These are phyloP conservation scores for Talaromyces borbonicus DNA, from an alignment of 495 filamentous ascomycete genomes.

Conservation along the genomic window DNA sequence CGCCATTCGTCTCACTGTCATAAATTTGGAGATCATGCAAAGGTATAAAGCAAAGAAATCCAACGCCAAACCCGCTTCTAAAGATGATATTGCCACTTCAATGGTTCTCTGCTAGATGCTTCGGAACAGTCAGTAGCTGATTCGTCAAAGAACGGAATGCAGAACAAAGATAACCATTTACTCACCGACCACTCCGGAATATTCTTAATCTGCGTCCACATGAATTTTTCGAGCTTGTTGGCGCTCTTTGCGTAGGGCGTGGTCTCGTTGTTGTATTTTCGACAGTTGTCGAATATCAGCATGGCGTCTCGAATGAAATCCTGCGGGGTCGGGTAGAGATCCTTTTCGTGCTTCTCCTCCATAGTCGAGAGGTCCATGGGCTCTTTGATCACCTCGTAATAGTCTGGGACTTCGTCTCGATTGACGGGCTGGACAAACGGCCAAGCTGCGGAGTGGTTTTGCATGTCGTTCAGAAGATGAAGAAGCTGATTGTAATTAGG, in stretches of 20 bases:
- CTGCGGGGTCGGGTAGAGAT: slow-evolving; percentile 82
- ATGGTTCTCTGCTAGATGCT: slow-evolving; percentile 42
- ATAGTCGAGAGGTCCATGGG: slow-evolving; percentile 96
- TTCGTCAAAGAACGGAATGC: not conserved
- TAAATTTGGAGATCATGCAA: not conserved
- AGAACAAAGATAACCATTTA: slow-evolving; percentile 12
- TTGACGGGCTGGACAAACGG: slow-evolving; percentile 93
- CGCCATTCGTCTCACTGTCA: not conserved
- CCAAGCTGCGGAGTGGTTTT: slow-evolving; percentile 86
- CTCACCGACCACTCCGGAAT: slow-evolving; percentile 92
- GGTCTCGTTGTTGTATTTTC: slow-evolving; percentile 90
- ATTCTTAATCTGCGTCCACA: slow-evolving; percentile 87
- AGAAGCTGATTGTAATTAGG: slow-evolving; percentile 92
- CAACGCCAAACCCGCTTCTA: too few species aligned
- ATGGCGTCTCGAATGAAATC: slow-evolving; percentile 89
- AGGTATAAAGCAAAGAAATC: slow-evolving; percentile 1
- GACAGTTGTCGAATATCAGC: slow-evolving; percentile 90
- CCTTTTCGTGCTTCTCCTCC: slow-evolving; percentile 91
- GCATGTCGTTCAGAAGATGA: slow-evolving; percentile 88
- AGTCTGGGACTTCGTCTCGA: slow-evolving; percentile 88
- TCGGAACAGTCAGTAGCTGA: slow-evolving; percentile 9
- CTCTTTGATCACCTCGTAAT: slow-evolving; percentile 96
- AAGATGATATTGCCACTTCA: too few species aligned
- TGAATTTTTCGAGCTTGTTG: slow-evolving; percentile 91
- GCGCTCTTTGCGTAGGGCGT: slow-evolving; percentile 94